These are phyloP conservation scores for Bathelium albidoporum DNA, from an alignment of 495 filamentous ascomycete species.

Conservation along the genomic window DNA sequence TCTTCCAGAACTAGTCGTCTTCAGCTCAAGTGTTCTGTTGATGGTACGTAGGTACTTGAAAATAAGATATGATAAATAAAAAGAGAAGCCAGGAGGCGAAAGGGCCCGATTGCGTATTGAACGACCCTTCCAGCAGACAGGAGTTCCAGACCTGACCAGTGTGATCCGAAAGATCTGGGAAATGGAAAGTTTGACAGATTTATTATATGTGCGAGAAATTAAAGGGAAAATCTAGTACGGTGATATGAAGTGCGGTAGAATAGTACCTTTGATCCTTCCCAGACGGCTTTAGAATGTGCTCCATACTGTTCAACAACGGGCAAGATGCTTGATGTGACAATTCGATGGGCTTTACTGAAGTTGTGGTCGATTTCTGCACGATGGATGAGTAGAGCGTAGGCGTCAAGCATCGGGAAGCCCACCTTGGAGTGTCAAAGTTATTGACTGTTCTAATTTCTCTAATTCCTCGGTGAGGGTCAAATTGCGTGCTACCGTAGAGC, in stretches of 20 bases:
- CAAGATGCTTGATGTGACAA: constrained; percentile 86
- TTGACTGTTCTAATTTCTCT: constrained; percentile 91
- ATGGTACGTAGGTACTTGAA: too few relatives aligned
- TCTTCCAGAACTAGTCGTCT: constrained; percentile 98
- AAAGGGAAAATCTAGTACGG: neutral
- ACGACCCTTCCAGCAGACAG: too few relatives aligned
- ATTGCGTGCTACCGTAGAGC: neutral
- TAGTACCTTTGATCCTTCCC: constrained; percentile 85
- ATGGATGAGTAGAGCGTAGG: neutral
- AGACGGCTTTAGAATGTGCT: constrained; percentile 84
- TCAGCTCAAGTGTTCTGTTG: too few relatives aligned
- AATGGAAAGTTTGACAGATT: too few relatives aligned
- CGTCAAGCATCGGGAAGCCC: constrained; percentile 10
- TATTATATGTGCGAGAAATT: neutral
- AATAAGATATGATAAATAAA: too few relatives aligned
- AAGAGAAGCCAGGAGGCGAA: too few relatives aligned
- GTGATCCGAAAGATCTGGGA: too few relatives aligned
- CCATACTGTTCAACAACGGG: constrained; percentile 95
- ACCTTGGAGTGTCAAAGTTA: constrained; percentile 94
- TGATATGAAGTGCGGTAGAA: neutral
- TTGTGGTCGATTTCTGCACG: constrained; percentile 88
- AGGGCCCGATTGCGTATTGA: too few relatives aligned
- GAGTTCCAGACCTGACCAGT: too few relatives aligned
- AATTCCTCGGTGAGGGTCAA: constrained; percentile 59
- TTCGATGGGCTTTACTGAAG: constrained; percentile 92